Evolutionary conservation across 2,329 filamentous ascomycete genomes (phyloP).

Genomic region (Rachicladosporium sp.): DNA sequence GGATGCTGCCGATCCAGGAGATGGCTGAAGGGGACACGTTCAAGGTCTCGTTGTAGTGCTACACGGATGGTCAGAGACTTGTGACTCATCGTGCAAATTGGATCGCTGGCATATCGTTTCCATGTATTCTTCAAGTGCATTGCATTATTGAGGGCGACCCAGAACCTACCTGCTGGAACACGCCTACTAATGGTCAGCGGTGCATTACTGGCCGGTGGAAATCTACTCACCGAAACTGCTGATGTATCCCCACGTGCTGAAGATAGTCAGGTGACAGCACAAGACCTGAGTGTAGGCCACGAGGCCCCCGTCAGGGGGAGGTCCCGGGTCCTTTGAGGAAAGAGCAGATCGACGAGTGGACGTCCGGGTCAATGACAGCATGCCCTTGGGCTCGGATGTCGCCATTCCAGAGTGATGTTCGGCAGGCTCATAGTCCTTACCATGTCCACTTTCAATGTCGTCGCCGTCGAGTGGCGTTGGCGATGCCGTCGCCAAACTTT

Average conservation of each 20-base stretch:
- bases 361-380: slow-evolving; percentile 9
- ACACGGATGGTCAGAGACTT: slow-evolving; percentile 28
- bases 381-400: background rate
- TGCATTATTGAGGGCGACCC: no score
- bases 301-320: slow-evolving; percentile 31
- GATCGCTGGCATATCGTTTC: no score
- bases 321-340: slow-evolving; percentile 22
- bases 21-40: slow-evolving; percentile 32
- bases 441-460: slow-evolving; percentile 1
- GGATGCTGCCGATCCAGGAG: slow-evolving; percentile 41
- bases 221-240: slow-evolving; percentile 3
- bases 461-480: slow-evolving; percentile 5
- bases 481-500: slow-evolving; percentile 3
- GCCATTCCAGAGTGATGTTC: background rate
- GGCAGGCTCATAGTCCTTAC: background rate
- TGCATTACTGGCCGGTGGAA: slow-evolving; percentile 5
- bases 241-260: slow-evolving; percentile 19
- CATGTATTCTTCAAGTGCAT: no score
- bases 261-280: slow-evolving; percentile 20
- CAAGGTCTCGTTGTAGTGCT: slow-evolving; percentile 30
- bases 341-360: slow-evolving; percentile 15
- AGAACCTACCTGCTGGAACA: slow-evolving; percentile 26
- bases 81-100: no score
- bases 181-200: slow-evolving; percentile 19
- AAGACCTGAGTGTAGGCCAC: slow-evolving; percentile 23